phyloP scores from a whole-genome alignment of 352 stramenopile species.

The Thraustochytrium sp. region DNA sequence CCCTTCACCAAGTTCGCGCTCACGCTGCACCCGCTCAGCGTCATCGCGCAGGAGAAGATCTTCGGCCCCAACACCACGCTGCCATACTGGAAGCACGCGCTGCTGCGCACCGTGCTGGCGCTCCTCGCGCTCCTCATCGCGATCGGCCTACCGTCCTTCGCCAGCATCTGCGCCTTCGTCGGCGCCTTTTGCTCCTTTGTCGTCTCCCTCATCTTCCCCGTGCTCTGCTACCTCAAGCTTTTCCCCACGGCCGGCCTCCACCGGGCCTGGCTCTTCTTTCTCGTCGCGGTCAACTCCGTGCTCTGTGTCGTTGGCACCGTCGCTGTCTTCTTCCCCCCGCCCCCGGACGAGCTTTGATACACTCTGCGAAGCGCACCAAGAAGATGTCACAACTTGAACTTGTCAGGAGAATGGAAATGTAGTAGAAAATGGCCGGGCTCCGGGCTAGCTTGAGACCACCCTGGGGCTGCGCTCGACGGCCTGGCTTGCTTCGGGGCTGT shows the following conservation, averaged over 20 bases:
- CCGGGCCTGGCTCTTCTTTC: conserved; percentile 57
- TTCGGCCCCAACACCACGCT: neutral
- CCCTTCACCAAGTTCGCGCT: conserved; percentile 78
- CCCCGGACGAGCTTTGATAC: neutral
- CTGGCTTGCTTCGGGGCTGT: too few species aligned
- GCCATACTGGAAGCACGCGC: neutral
- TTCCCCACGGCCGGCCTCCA: conserved; percentile 53
- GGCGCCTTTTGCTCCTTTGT: conserved; percentile 75
- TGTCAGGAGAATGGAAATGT: neutral
- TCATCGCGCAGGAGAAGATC: conserved; percentile 61
- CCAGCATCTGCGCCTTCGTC: conserved; percentile 69
- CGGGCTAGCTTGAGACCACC: too few species aligned
- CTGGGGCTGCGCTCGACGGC: too few species aligned
- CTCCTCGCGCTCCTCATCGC: conserved; percentile 60
- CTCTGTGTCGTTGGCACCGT: conserved; percentile 68
- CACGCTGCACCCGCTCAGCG: conserved; percentile 68
- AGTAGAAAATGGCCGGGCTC: too few species aligned
- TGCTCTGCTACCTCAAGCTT: conserved; percentile 74
- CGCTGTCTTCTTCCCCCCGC: conserved; percentile 60
- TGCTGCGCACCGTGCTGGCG: conserved; percentile 60
- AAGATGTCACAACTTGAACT: neutral
- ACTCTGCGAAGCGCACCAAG: neutral
- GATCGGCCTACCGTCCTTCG: conserved; percentile 71
- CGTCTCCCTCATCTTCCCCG: conserved; percentile 70
- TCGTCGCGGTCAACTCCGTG: conserved; percentile 62